Base-by-base conservation (phyloP, 1,139 yeast species). In the Suhomyces panamericanus region DNA sequence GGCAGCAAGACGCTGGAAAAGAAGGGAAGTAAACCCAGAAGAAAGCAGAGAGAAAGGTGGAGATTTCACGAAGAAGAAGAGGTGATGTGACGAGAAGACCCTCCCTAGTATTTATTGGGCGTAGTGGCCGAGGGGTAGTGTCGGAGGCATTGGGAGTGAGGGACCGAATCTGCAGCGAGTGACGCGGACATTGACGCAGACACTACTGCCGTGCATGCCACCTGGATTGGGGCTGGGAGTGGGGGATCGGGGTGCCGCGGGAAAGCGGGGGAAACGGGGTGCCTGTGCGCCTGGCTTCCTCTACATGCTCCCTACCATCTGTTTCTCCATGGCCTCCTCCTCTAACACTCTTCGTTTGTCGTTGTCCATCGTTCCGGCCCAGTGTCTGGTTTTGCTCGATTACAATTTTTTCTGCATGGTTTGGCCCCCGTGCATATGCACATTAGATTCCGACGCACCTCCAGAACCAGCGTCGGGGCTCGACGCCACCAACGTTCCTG, bases 71-170 rank as follows among this genome's bases (percentile, higher is more conserved):
- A 32, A 32, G 22, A 28, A 28, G 13, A 29, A 13, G 13, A 29
- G 20, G 29, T 13, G 16, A 20, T 33, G 29, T n/a, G 11, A 16
- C 28, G 14, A 22, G 20, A 16, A 41, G 43, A 34, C 36, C 37
- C 35, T 39, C 43, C 39, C 40, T 36, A 39, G 47, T 44, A 44
- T 44, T 44, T 44, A 44, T 44, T 44, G 43, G 47, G 35, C 38
- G 44, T 38, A 38, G 28, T 35, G 39, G 32, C 42, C 41, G 44
- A 44, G 47, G 47, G 47, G 47, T 44, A 44, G 47, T 44, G 47
- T 41, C 37, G 44, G 44, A 17, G 44, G 30, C 37, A 29, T 39
- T 32, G 17, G 39, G 35, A 15, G 16, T 34, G 22, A 26, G 38
- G 41, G 16, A 32, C 39, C 28, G 29, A 17, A 15, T 22, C 13